Base-by-base conservation (phyloP, 495 filamentous ascomycete species). In the Penicillium macrosclerotiorum region DNA sequence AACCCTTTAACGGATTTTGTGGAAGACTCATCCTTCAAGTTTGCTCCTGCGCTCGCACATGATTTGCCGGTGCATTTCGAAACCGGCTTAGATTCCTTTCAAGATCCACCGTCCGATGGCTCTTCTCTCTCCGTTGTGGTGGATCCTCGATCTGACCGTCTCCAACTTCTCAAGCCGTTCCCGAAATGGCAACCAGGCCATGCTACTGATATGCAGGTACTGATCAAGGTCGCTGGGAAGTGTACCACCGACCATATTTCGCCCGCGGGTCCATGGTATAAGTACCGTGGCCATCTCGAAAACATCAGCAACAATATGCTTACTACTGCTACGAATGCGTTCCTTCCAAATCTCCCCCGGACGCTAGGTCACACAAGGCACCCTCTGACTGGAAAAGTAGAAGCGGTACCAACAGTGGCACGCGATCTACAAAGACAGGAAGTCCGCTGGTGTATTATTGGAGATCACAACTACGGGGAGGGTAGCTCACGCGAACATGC, bases 231-330 rank as follows among this genome's bases (percentile, higher is more conserved):
- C 49, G 71, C 95, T 74, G 93, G 93, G 67, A 98, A 98, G 85
- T 96, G 92, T 51, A 98, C 93, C 45, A 98, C 93, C 52, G 93
- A 98, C 61, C 93, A 97, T 77, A 98, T 98, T 73, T 97, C 93
- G 45, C 96, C 77, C 74, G 93, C 93, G 63, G 93, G 93, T 52
- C 92, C 93, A 32, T 98, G 93, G 93, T 81, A 97, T 69, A 98
- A 98, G 80, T 98, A 98, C 82, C 89, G 93, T 80, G 93, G 93
- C 36, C 93, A 98, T 68, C 81, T 98, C 64, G 93, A 98, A 79
- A 98, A 98, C 81, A 96, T 98, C 78, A 96, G 92, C 62, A 97
- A 97, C 84, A 98, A 98, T 82, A 95, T 96, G 91, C 74, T 98
- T 69, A 97, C 97, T 60, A 92, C 92, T 75, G 93, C 93, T 51